Percentiles rank a stretch among this genome's conserved stretches.
Conservation (phyloP, 495 filamentous ascomycete genomes). For the Niebla homalea region DNA sequence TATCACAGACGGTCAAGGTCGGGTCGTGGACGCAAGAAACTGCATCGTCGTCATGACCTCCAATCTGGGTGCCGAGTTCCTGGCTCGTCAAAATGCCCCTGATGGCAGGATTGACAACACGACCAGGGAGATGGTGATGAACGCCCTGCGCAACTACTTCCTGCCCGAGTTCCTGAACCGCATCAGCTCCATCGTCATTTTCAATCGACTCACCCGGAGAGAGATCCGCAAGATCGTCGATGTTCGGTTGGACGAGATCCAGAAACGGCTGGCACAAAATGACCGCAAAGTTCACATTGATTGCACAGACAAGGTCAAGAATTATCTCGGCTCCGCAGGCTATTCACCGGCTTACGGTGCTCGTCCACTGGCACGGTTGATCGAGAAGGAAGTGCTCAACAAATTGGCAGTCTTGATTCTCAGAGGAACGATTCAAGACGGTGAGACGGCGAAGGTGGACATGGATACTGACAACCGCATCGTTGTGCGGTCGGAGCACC, state of each 20-base stretch:
- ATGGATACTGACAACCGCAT: constrained; percentile 59
- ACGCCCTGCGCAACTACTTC: constrained; percentile 83
- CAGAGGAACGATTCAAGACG: constrained; percentile 68
- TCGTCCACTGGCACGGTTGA: constrained; percentile 70
- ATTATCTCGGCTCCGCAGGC: constrained; percentile 75
- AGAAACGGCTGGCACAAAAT: constrained; percentile 71
- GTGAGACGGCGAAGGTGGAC: constrained; percentile 66
- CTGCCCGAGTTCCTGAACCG: constrained; percentile 96
- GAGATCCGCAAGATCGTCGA: constrained; percentile 97
- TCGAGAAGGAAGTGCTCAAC: constrained; percentile 94
- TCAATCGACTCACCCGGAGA: constrained; percentile 78
- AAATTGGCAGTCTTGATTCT: constrained; percentile 81
- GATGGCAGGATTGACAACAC: constrained; percentile 82
- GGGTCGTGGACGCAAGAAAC: constrained; percentile 87
- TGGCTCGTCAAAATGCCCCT: constrained; percentile 58
- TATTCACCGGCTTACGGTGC: constrained; percentile 94
- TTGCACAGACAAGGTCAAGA: constrained; percentile 69
- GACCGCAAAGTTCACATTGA: constrained; percentile 66
- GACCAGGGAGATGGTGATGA: constrained; percentile 79
- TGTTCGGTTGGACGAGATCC: constrained; percentile 74
- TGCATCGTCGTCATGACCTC: constrained; percentile 99
- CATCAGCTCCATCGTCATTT: constrained; percentile 89
- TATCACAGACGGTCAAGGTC: constrained; percentile 94
- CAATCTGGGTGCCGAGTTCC: constrained; percentile 87
- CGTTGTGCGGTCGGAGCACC: constrained; percentile 72